Conservation (phyloP, 805 yeast genomes). For the Nakazawaea ambrosiae region DNA sequence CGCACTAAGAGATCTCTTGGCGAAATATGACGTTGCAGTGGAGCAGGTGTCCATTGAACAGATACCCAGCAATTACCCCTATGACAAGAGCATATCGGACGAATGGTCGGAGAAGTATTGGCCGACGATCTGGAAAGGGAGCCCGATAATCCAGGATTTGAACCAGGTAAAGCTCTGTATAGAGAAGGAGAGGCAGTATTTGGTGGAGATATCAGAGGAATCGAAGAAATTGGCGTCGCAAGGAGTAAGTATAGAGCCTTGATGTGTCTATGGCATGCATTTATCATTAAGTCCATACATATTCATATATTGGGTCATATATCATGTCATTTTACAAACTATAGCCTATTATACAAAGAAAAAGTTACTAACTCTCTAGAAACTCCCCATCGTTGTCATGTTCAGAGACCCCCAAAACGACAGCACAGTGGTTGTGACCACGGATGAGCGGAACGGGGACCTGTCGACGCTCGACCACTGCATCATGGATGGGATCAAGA, state of each 20-base stretch:
- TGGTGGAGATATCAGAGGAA: conserved; percentile 21
- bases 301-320: too few species aligned
- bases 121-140: conserved; percentile 95
- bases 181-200: conserved; percentile 28
- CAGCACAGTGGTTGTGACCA: conserved; percentile 29
- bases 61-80: conserved; percentile 62
- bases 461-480: conserved; percentile 62
- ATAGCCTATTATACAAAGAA: too few species aligned
- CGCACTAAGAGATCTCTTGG: neutral
- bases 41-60: conserved; percentile 10
- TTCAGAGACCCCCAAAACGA: conserved; percentile 53
- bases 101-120: conserved; percentile 67
- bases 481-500: conserved; percentile 61
- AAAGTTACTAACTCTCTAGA: too few species aligned
- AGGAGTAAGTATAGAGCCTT: conserved; percentile 11
- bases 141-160: conserved; percentile 67
- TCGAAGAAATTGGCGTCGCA: conserved; percentile 20
- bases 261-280: too few species aligned
- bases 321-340: too few species aligned
- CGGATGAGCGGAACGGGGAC: conserved; percentile 30
- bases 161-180: conserved; percentile 49
- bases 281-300: too few species aligned
- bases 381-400: conserved; percentile 52
- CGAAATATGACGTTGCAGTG: neutral
- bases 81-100: conserved; percentile 55